Percentiles rank a stretch among this genome's conserved stretches.
Conservation (phyloP, 306 rosid genomes). For the Dicorynia guianensis region DNA sequence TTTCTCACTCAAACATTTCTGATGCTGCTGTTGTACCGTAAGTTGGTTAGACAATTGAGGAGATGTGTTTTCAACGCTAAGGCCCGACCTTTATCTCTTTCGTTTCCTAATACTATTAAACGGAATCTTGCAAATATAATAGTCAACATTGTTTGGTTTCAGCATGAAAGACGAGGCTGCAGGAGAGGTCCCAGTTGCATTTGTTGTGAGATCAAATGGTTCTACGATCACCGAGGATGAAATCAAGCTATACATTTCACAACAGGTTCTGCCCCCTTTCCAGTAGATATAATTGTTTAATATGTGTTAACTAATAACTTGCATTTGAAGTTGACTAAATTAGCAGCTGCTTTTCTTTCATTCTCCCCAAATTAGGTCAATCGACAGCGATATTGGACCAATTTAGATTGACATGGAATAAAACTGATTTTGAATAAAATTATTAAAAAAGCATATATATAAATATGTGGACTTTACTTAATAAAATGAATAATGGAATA, state of each 20-base stretch:
- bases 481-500: no score
- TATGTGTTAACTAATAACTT: background rate
- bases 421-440: no score
- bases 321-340: background rate
- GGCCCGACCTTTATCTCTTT: no score
- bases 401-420: no score
- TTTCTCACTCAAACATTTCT: conserved; percentile 66
- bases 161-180: conserved; percentile 88
- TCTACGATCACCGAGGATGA: conserved; percentile 71
- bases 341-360: background rate
- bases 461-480: no score
- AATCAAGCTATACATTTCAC: conserved; percentile 70
- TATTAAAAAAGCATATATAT: no score
- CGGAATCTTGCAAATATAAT: background rate
- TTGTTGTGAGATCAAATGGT: conserved; percentile 71
- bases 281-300: no score
- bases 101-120: no score
- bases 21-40: conserved; percentile 89
- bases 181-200: conserved; percentile 89
- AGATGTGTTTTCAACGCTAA: no score
- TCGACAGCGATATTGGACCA: no score
- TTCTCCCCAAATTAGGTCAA: no score
- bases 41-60: background rate
- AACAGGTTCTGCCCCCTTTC: conserved; percentile 61
- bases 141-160: conserved; percentile 9